These are phyloP conservation scores for Amborella trichopoda DNA, from an alignment of 164 flowering plant species.

Conservation along the genomic window DNA sequence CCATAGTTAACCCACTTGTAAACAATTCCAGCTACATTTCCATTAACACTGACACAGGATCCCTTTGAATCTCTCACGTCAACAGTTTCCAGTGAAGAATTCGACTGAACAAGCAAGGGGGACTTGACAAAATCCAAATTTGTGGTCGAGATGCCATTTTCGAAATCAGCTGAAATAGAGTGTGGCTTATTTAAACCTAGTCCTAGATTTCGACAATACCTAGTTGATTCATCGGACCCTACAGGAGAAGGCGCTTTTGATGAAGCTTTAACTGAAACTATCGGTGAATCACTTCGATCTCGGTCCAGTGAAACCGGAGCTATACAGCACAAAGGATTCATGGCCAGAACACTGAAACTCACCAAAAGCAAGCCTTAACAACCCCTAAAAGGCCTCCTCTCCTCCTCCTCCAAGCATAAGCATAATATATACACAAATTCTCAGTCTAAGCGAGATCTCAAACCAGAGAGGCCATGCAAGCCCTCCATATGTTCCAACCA, in stretches of 20 bases:
- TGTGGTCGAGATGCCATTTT: not conserved
- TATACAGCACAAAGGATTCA: slow-evolving; percentile 99
- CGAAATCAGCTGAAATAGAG: not conserved
- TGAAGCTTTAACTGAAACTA: slow-evolving; percentile 10
- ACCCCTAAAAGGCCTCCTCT: no score
- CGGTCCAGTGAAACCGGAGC: slow-evolving; percentile 92
- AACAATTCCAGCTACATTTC: slow-evolving; percentile 54
- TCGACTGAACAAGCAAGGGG: slow-evolving; percentile 3
- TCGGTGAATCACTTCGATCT: slow-evolving; percentile 37
- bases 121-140: not conserved
- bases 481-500: no score
- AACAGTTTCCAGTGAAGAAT: slow-evolving; percentile 14
- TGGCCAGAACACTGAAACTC: no score
- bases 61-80: slow-evolving; percentile 25
- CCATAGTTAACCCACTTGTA: slow-evolving; percentile 98
- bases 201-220: slow-evolving; percentile 3
- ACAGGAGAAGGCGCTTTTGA: slow-evolving; percentile 24
- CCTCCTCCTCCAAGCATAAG: no score
- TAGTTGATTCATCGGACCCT: slow-evolving; percentile 24
- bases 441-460: no score
- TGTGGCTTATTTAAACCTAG: not conserved
- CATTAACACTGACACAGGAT: slow-evolving; percentile 16
- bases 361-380: no score
- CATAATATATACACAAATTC: no score
- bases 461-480: no score